phyloP scores from a whole-genome alignment of 2,329 filamentous ascomycete species.

The Laburnicola sp. region DNA sequence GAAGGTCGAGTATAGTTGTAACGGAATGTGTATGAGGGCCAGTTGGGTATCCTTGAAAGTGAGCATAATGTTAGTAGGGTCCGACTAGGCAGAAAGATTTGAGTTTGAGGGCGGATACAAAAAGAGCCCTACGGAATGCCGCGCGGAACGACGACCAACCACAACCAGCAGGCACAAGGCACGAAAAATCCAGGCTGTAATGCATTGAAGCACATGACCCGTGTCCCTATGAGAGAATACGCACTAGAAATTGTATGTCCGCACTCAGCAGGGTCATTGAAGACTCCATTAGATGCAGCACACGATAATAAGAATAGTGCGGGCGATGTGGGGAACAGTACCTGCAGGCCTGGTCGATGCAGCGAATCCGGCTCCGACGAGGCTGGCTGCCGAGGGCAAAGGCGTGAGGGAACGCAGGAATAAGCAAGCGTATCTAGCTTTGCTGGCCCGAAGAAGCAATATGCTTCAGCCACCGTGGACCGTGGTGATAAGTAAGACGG shows the following conservation, averaged over 20 bases:
- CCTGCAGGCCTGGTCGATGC: constrained; percentile 32
- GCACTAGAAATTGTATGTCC: constrained; percentile 54
- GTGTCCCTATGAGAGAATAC: constrained; percentile 35
- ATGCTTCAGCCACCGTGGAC: constrained; percentile 19
- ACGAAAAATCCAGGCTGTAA: constrained; percentile 17
- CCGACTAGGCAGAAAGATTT: constrained; percentile 24
- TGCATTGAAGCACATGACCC: constrained; percentile 28
- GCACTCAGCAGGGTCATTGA: constrained; percentile 53
- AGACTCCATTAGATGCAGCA: constrained; percentile 46
- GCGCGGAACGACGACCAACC: constrained; percentile 30
- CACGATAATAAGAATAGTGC: constrained; percentile 38
- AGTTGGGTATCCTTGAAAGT: constrained; percentile 75
- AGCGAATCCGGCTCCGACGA: constrained; percentile 25
- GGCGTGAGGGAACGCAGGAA: constrained; percentile 26
- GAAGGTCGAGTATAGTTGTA: constrained; percentile 74
- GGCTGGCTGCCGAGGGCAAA: constrained; percentile 29
- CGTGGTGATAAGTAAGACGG: constrained; percentile 26
- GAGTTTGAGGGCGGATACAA: constrained; percentile 39
- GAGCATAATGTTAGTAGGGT: constrained; percentile 42
- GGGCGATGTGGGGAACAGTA: constrained; percentile 27
- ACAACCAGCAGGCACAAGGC: constrained; percentile 26
- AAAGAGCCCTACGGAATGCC: constrained; percentile 31
- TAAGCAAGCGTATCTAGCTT: constrained; percentile 35
- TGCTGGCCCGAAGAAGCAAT: constrained; percentile 31
- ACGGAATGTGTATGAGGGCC: constrained; percentile 86